Percentiles rank a stretch among this genome's conserved stretches.
phyloP scores from a whole-genome alignment of 352 stramenopile species.

The Phytophthora palmivora region DNA sequence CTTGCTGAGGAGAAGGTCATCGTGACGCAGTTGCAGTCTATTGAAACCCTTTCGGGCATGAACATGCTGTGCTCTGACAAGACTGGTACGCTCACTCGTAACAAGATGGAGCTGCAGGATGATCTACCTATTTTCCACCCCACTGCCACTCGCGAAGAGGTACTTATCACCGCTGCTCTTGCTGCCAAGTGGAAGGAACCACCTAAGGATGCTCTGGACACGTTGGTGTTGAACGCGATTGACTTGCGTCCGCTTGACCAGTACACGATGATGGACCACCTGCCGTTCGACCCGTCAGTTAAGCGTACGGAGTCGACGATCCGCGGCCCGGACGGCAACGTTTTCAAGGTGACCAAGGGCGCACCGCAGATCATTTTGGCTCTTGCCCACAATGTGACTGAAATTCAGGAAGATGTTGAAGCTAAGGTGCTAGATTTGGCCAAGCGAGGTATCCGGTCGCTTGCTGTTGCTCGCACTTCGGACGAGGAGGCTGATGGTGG shows the following conservation, averaged over 20 bases:
- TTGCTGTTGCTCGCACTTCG: constrained; percentile 88
- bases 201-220: constrained; percentile 94
- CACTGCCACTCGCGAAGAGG: constrained; percentile 82
- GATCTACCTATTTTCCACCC: constrained; percentile 90
- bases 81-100: constrained; percentile 95
- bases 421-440: constrained; percentile 91
- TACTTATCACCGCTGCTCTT: constrained; percentile 92
- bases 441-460: constrained; percentile 85
- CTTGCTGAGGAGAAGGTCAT: constrained; percentile 94
- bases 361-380: constrained; percentile 93
- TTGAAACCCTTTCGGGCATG: constrained; percentile 94
- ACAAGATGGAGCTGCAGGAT: constrained; percentile 95
- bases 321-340: constrained; percentile 68
- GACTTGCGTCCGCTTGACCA: constrained; percentile 84
- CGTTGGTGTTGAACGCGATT: constrained; percentile 89
- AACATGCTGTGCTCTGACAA: constrained; percentile 97
- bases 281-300: constrained; percentile 82
- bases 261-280: constrained; percentile 86
- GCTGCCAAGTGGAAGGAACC: constrained; percentile 95
- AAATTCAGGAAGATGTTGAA: constrained; percentile 88
- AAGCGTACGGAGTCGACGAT: constrained; percentile 95
- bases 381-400: constrained; percentile 74
- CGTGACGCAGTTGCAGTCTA: constrained; percentile 90
- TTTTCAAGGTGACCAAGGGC: constrained; percentile 96
- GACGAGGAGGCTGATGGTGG: constrained; percentile 75